phyloP scores from a whole-genome alignment of 805 yeast genomes.

The Wickerhamiella australiensis region DNA sequence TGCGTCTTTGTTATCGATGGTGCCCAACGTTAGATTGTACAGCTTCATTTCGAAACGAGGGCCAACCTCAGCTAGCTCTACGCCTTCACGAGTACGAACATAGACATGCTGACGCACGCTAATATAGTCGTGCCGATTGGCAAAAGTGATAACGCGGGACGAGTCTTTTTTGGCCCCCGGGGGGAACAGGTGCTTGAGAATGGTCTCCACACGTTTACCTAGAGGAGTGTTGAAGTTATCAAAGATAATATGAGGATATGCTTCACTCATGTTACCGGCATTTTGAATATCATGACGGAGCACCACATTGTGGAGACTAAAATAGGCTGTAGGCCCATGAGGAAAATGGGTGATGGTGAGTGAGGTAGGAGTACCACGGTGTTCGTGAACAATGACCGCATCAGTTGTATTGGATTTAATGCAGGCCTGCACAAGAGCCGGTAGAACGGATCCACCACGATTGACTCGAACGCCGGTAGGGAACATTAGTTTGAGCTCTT shows the following conservation, averaged over 20 bases:
- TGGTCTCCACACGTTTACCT: conserved; percentile 69
- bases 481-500: conserved; percentile 78
- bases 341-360: conserved; percentile 90
- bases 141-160: conserved; percentile 84
- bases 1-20: conserved; percentile 89
- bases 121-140: conserved; percentile 81
- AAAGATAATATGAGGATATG: conserved; percentile 85
- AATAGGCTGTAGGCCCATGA: conserved; percentile 93
- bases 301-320: conserved; percentile 88
- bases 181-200: conserved; percentile 82
- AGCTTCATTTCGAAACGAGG: conserved; percentile 97
- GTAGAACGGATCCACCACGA: conserved; percentile 84
- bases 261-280: conserved; percentile 80
- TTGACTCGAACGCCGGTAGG: conserved; percentile 83
- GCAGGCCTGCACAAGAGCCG: conserved; percentile 75
- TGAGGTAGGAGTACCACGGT: conserved; percentile 95
- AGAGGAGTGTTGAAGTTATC: conserved; percentile 73
- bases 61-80: conserved; percentile 90
- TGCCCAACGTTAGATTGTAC: conserved; percentile 78
- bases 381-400: conserved; percentile 79
- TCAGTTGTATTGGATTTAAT: conserved; percentile 72
- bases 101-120: conserved; percentile 92
- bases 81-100: conserved; percentile 75
- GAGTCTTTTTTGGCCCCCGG: conserved; percentile 91
- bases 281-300: conserved; percentile 83